phyloP scores from a whole-genome alignment of 2,329 filamentous ascomycete species.

The Dactylellina parvicollis region DNA sequence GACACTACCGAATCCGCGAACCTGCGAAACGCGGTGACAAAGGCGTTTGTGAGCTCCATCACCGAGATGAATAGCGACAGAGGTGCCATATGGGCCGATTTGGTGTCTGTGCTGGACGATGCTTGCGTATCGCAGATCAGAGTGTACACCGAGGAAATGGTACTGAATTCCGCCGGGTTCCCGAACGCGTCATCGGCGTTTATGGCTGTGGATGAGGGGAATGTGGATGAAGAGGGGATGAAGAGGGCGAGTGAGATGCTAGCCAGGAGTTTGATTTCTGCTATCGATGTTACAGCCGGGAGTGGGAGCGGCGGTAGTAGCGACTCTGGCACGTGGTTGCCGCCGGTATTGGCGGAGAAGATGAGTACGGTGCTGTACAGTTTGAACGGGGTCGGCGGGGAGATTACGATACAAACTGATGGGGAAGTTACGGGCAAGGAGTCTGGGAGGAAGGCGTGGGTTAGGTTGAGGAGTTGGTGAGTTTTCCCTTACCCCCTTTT shows the following conservation, averaged over 20 bases:
- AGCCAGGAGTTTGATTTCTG: constrained; percentile 55
- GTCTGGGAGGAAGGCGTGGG: constrained; percentile 36
- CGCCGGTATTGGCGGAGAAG: constrained; percentile 57
- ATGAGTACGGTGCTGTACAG: constrained; percentile 56
- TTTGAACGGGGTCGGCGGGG: constrained; percentile 27
- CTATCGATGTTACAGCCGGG: constrained; percentile 58
- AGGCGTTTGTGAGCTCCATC: constrained; percentile 57
- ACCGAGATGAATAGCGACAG: constrained; percentile 57
- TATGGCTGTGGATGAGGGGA: constrained; percentile 53
- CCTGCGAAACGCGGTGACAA: constrained; percentile 55
- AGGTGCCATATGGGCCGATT: constrained; percentile 56
- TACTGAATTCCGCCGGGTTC: constrained; percentile 55
- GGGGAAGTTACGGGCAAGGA: constrained; percentile 50
- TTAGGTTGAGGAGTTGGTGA: constrained; percentile 53
- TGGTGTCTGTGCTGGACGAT: constrained; percentile 56
- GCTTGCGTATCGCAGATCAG: constrained; percentile 57
- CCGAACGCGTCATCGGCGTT: constrained; percentile 52
- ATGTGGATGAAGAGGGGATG: constrained; percentile 49
- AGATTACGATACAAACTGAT: constrained; percentile 43
- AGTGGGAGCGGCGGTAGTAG: constrained; percentile 26
- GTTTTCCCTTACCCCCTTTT: constrained; percentile 43
- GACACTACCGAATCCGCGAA: constrained; percentile 41
- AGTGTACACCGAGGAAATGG: constrained; percentile 56
- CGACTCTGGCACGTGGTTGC: constrained; percentile 52
- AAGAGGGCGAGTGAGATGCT: constrained; percentile 56